These are phyloP conservation scores for Cyberlindnera subsufficiens DNA, from an alignment of 805 yeast genomes.

Conservation along the genomic window DNA sequence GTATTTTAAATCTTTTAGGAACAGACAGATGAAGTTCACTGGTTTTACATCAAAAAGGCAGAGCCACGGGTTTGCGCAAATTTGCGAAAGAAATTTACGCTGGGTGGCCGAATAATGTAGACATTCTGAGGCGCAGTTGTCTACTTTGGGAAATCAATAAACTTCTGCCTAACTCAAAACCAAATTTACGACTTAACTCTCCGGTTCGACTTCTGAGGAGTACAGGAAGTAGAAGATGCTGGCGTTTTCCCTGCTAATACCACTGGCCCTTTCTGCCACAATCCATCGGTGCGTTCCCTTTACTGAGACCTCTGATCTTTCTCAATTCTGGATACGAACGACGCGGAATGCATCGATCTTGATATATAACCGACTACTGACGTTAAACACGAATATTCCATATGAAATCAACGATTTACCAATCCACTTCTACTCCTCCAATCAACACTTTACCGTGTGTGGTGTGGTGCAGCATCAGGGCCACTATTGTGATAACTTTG, in stretches of 20 bases:
- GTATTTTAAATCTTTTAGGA: no score
- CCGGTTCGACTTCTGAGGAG: no score
- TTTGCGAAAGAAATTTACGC: no score
- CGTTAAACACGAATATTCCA: slow-evolving; percentile 6
- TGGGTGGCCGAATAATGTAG: no score
- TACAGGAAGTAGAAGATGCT: not conserved
- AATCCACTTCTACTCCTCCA: slow-evolving; percentile 7
- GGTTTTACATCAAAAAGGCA: no score
- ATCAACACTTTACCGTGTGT: slow-evolving; percentile 10
- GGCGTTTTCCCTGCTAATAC: not conserved
- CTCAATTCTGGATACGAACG: slow-evolving; percentile 3
- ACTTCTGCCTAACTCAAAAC: no score
- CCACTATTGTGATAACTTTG: slow-evolving; percentile 8
- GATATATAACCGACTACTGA: slow-evolving; percentile 6
- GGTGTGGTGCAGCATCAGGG: slow-evolving; percentile 7
- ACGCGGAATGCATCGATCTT: slow-evolving; percentile 7
- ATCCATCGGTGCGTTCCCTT: not conserved
- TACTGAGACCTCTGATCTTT: not conserved
- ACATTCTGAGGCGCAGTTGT: no score
- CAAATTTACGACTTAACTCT: no score
- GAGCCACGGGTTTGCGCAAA: no score
- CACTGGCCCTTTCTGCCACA: not conserved
- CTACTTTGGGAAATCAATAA: no score
- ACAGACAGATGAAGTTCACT: no score
- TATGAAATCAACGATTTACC: slow-evolving; percentile 3